A percentile compares a stretch with the other conserved stretches of the same genome.
phyloP scores from a whole-genome alignment of 768 basidiomycete genomes.

The Pholiota conissans region DNA sequence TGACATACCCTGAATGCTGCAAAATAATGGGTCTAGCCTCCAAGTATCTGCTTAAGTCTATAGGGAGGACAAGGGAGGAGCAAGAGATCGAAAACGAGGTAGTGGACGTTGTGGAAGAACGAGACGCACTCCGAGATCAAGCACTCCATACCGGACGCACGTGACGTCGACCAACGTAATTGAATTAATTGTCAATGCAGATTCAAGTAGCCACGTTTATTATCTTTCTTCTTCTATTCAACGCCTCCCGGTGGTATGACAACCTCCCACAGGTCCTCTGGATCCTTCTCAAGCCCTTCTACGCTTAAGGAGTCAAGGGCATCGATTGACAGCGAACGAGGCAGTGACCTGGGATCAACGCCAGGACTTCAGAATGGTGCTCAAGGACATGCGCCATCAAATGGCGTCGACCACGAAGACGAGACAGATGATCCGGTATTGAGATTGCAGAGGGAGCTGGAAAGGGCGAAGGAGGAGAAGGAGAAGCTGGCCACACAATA shows the following conservation, averaged over 20 bases:
- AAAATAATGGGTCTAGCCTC: neutral
- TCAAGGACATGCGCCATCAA: constrained; percentile 31
- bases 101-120: neutral
- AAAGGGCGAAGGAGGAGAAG: constrained; percentile 79
- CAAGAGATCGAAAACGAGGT: neutral
- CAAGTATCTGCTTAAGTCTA: neutral
- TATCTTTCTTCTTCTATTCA: neutral
- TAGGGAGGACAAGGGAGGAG: neutral
- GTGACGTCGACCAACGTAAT: neutral
- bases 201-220: neutral
- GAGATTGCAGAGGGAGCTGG: constrained; percentile 73
- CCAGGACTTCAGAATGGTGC: constrained; percentile 32
- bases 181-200: neutral
- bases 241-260: constrained; percentile 14
- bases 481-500: constrained; percentile 87
- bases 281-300: constrained; percentile 29
- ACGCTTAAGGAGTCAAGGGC: constrained; percentile 30
- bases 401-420: constrained; percentile 32
- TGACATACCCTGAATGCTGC: neutral
- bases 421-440: constrained; percentile 50
- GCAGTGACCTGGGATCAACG: constrained; percentile 24
- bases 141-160: neutral
- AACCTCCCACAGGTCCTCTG: constrained; percentile 20
- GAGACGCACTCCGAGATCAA: neutral
- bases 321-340: constrained; percentile 50